Base-by-base conservation (phyloP, 495 filamentous ascomycete species). In the Annulohypoxylon maeteangense region DNA sequence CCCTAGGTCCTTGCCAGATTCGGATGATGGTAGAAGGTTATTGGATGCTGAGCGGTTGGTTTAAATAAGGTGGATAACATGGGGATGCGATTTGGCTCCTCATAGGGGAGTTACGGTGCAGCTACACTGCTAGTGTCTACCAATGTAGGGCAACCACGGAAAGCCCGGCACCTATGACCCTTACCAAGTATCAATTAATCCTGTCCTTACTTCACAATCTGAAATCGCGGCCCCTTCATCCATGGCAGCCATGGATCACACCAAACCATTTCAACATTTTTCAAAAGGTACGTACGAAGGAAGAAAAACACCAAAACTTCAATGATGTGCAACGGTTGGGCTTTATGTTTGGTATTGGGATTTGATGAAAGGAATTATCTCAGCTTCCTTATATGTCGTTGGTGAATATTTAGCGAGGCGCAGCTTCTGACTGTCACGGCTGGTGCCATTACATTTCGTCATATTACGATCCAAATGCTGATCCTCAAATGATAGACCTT, bases 381-480 rank as follows among this genome's bases (percentile, higher is more conserved):
- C 18, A 14, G 40, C 16, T 18, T 40, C 48, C 38, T 63, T 29
- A 40, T 38, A 34, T 42, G 23, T 32, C 16, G 20, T 64, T 59
- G 40, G 59, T 56, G 42, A 65, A 16, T 6, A 38, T 40, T 32
- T 27, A 55, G 31, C 42, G 65, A 64, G 70, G 70, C 65, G 55
- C 61, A 69, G 56, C 36, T 32, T 20, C 44, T 38, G n/a, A 34
- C 40, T 62, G 20, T 47, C 16, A 31, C 25, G 12, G 32, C 40
- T 65, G 25, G 55, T 62, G 65, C 68, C 70, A 73, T 66, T 58
- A 20, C 25, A 22, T 58, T 44, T 65, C 48, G 57, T 68, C 55
- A 47, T 47, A 48, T 62, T 56, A 64, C 53, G 29, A 40, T 66
- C 27, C 55, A 23, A 62, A 40, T 55, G 65, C 50, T 58, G 70